Evolutionary conservation across 1,284 basidiomycete genomes (phyloP), one percentile per base, ranked within the genome.

Genomic region (Ceratobasidium sp.): DNA sequence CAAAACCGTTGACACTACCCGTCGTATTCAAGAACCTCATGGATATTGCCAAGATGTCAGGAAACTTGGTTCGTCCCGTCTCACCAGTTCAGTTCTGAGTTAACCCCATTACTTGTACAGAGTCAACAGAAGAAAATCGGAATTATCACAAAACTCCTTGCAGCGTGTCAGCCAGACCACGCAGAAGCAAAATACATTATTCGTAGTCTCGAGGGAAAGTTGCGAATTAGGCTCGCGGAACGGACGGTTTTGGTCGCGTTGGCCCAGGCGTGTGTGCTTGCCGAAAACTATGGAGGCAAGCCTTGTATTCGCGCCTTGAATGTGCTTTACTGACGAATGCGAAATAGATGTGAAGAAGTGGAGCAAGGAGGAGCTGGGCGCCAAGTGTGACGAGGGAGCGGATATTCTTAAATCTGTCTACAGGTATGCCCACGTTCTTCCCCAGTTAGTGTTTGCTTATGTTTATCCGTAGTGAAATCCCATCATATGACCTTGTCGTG

Each of bases 211-310:
- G 97, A 99, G 84, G 98, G 98, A 73, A 99, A 99, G 83, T 88
- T 99, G 47, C 90, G 98, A 6, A 99, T 99, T 80, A 96, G 98
- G 56, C 92, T 99, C 79, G 98, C 98, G 1, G 98, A 99, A 81
- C 91, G 94, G 72, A 97, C 96, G 0, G 92, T 98, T 7, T 86
- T 98, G 22, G 93, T 97, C 33, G 93, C 95, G 24, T 85, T 98
- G 44, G 93, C 95, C 0, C 94, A 95, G 81, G 95, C 96, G 4
- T 89, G 89, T 44, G 93, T 96, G 27, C 85, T 95, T 67, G 92
- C 91, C 36, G 92, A 93, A 81, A 87, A 90, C 76, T 91, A 92
- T 79, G 83, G 83, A 80, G 86, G 93, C 93, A 76, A 60, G 86
- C 80, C 24, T 1, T 66, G 41, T 0, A 9, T 48, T 54, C 22